Percentiles rank a stretch among this genome's conserved stretches.
phyloP scores from a whole-genome alignment of 345 rosid genomes.

The Melastoma malabathricum region DNA sequence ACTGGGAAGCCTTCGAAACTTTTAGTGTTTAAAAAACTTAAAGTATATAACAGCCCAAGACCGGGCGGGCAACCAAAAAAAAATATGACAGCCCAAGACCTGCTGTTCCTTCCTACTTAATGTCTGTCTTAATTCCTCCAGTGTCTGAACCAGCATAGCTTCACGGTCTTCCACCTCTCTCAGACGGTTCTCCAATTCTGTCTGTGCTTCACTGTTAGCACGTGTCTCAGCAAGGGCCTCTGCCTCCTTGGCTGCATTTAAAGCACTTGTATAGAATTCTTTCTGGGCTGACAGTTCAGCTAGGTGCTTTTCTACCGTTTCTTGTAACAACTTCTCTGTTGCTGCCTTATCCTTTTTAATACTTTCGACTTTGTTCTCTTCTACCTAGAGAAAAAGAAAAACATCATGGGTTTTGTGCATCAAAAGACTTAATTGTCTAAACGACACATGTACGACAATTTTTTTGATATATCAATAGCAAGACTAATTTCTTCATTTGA shows the following conservation, averaged over 20 bases:
- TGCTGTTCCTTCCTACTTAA: slow-evolving; percentile 88
- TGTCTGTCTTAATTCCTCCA: slow-evolving; percentile 88
- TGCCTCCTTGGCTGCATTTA: slow-evolving; percentile 90
- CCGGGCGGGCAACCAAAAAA: no score
- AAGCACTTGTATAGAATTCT: slow-evolving; percentile 72
- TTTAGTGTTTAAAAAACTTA: no score
- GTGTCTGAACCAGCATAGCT: slow-evolving; percentile 84
- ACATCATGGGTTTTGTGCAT: background rate
- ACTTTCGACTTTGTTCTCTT: slow-evolving; percentile 93
- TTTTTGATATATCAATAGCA: background rate
- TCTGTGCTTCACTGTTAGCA: slow-evolving; percentile 78
- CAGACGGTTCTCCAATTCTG: slow-evolving; percentile 72
- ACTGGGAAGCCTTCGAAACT: no score
- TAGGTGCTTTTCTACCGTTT: slow-evolving; percentile 92
- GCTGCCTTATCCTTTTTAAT: slow-evolving; percentile 84
- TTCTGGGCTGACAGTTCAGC: slow-evolving; percentile 69
- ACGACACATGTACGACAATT: background rate
- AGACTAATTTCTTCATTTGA: no score
- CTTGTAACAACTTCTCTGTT: slow-evolving; percentile 86
- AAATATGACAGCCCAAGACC: slow-evolving; percentile 25
- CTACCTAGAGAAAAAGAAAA: slow-evolving; percentile 39
- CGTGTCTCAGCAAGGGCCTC: slow-evolving; percentile 86
- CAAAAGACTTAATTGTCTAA: background rate
- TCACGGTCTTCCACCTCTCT: slow-evolving; percentile 94
- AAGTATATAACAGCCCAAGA: slow-evolving; percentile 10